Base-by-base conservation (phyloP, 768 basidiomycete genomes). In the Termitomyces sp. region DNA sequence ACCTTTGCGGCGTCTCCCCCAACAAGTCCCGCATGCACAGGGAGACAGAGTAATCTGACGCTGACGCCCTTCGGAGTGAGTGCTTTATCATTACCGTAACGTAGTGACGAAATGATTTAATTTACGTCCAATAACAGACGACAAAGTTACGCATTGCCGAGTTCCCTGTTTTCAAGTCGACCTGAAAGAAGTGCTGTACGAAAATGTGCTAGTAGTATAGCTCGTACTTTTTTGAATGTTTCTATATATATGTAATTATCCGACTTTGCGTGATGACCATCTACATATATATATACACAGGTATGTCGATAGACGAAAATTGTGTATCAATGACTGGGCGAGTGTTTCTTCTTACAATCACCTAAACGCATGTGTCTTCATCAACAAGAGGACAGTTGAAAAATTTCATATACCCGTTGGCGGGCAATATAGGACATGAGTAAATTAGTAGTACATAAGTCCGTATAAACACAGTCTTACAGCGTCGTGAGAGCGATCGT, bases 1-100 rank as follows among this genome's bases (percentile, higher is more conserved):
- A 81, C 77, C 18, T 83, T 81, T 63, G 79, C 78, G 1, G 71
- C 78, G 1, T 58, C 76, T 44, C 81, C 80, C 32, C 78, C 76
- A 0, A 71, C 71, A 13, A 76, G 67, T 54, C 78, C 79, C 0
- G 57, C 69, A 43, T 83, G 81, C 59, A 73, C 70, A 1, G 79
- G 78, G 2, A 57, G 65, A 10, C 69, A 74, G 26, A 72, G 65
- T 56, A 77, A 75, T 10, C 71, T 81, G 50, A 77, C 74, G 0
- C 61, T 82, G 49, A 73, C 72, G 61, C 81, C 81, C 2, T 79
- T 71, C 61, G 80, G 81, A 48, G 80, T 82, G 61, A 68, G 80
- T 70, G 14, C 24, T 56, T 46, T 5, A 13, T 22, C 24, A 3
- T 22, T 8, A 8, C 24, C 24, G 26, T n/a, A 18, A 2, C 22